Base-by-base conservation (phyloP, 208 protist genomes). In the Kentomonas sorsogonicus region DNA sequence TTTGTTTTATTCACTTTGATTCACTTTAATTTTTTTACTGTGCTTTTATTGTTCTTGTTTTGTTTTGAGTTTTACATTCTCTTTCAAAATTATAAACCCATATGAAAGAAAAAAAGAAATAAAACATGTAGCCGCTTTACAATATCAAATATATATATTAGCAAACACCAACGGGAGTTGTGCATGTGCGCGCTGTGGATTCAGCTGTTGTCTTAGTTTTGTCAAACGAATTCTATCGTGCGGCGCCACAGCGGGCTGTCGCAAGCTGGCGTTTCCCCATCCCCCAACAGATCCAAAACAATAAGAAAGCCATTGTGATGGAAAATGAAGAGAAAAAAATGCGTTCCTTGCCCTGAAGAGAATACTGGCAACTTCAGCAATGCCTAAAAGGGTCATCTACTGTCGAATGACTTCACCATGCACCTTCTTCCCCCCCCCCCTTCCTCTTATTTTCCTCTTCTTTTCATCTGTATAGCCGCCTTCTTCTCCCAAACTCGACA, bases 401-500 rank as follows among this genome's bases (percentile, higher is more conserved):
- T n/a, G n/a, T n/a, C n/a, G n/a, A n/a, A n/a, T n/a, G n/a, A n/a
- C n/a, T n/a, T n/a, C n/a, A 25, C 1, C 16, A 45, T 13, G 4
- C 15, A 59, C 47, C 51, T 45, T 40, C 36, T 61, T 47, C 5
- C 15, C 30, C n/a, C 55, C 2, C 16, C 48, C 27, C 15, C 40
- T 15, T 15, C 38, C n/a, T 31, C 57, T 44, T 33, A 46, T 56
- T 36, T 40, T 60, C 55, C 4, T 30, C 3, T 5, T 46, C 4
- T 26, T 7, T 22, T 64, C 1, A 53, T 11, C 36, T 46, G 9
- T 11, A 22, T 52, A 23, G 18, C 20, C 11, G 18, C 16, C n/a
- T 50, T 22, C 23, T 53, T 63, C 53, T 43, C 34, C 15, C 41
- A 40, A 25, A 67, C 29, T 23, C 26, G 15, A 30, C 20, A 61